phyloP scores from a whole-genome alignment of 2,329 filamentous ascomycete genomes.

The Aureobasidium pullulans region DNA sequence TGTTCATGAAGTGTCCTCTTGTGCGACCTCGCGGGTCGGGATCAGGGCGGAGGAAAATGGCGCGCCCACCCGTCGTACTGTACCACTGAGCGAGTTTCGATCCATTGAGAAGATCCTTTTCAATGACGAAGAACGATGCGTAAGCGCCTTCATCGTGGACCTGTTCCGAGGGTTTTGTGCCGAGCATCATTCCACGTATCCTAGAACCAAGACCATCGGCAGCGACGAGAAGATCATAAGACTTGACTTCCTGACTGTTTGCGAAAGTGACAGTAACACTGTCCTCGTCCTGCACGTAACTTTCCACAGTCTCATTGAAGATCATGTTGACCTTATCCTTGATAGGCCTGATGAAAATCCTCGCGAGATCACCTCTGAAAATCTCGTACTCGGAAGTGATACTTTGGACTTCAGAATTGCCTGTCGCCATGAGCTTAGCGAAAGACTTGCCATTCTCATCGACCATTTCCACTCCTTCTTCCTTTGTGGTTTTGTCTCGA shows the following conservation, averaged over 20 bases:
- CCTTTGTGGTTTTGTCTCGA: constrained; percentile 19
- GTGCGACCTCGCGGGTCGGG: constrained; percentile 27
- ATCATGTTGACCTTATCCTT: constrained; percentile 33
- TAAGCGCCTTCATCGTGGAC: constrained; percentile 33
- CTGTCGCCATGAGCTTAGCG: constrained; percentile 26
- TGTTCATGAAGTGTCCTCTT: constrained; percentile 25
- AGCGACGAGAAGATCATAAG: constrained; percentile 44
- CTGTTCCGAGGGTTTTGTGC: constrained; percentile 33
- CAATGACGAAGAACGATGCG: constrained; percentile 37
- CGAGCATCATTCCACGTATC: constrained; percentile 40
- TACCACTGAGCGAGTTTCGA: constrained; percentile 32
- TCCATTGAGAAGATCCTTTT: constrained; percentile 32
- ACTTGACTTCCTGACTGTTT: constrained; percentile 28
- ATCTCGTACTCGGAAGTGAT: constrained; percentile 33
- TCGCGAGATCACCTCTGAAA: constrained; percentile 28
- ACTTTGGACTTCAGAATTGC: constrained; percentile 27
- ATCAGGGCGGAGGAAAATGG: constrained; percentile 30
- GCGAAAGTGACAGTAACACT: constrained; percentile 35
- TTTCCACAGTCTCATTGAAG: constrained; percentile 31
- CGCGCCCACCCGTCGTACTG: constrained; percentile 33
- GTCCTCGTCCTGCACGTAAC: constrained; percentile 23
- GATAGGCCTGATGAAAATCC: constrained; percentile 30
- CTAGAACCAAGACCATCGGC: constrained; percentile 43
- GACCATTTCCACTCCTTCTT: constrained; percentile 28
- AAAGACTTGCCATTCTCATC: constrained; percentile 21